A percentile compares a stretch with the other conserved stretches of the same genome.
Conservation (phyloP, 2,329 filamentous ascomycete species). For the Alternaria incomplexa region DNA sequence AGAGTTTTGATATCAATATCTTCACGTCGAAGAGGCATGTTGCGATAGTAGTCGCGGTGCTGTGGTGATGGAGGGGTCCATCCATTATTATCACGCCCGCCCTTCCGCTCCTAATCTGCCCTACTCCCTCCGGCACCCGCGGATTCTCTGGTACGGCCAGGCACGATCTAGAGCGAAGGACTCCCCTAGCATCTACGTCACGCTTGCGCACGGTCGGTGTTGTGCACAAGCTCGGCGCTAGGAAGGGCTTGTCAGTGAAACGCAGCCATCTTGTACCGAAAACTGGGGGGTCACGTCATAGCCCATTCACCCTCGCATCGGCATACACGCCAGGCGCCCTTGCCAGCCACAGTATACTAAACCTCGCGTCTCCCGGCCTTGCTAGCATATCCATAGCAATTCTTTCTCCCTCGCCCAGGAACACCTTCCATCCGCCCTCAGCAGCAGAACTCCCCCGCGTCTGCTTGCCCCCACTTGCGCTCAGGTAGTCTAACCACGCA, state of each 20-base stretch:
- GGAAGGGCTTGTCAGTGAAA: background rate
- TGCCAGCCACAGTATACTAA: slow-evolving; percentile 6
- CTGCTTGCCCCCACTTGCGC: slow-evolving; percentile 35
- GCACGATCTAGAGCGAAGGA: background rate
- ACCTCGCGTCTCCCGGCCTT: background rate
- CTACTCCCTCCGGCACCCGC: background rate
- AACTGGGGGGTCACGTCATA: slow-evolving; percentile 11
- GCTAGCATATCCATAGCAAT: background rate
- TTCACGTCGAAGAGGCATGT: background rate
- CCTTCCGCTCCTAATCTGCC: background rate
- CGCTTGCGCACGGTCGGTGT: slow-evolving; percentile 6
- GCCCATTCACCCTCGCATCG: slow-evolving; percentile 2
- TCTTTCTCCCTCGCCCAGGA: background rate
- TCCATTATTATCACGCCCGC: background rate
- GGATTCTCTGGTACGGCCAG: background rate
- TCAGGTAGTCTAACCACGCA: slow-evolving; percentile 35
- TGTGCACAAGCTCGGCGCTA: slow-evolving; percentile 6
- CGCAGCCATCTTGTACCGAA: background rate
- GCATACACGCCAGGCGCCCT: background rate
- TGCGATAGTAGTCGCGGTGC: background rate
- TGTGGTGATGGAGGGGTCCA: background rate
- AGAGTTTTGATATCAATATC: background rate
- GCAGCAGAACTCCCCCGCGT: slow-evolving; percentile 16
- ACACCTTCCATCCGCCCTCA: background rate
- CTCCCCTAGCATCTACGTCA: slow-evolving; percentile 9